phyloP scores from a whole-genome alignment of 345 rosid genomes.

The Laguncularia racemosa region DNA sequence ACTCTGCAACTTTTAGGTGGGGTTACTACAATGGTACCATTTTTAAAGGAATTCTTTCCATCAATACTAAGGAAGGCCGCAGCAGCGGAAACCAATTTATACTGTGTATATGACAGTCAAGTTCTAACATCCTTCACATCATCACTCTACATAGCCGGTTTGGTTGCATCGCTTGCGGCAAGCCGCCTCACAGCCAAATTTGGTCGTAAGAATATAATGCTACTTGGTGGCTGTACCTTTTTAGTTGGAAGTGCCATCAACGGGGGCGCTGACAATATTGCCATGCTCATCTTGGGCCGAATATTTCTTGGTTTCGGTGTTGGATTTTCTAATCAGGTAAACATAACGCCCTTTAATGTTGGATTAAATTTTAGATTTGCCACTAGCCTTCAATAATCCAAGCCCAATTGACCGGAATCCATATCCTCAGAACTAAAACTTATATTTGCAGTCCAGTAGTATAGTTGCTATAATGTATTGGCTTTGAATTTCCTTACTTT shows the following conservation, averaged over 20 bases:
- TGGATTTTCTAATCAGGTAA: conserved; percentile 47
- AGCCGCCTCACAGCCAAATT: conserved; percentile 27
- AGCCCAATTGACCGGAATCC: no score
- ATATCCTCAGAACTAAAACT: no score
- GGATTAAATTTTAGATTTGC: not conserved
- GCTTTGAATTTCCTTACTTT: no score
- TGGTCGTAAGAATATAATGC: conserved; percentile 37
- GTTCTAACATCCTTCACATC: conserved; percentile 43
- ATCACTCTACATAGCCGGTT: conserved; percentile 49
- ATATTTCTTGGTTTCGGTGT: conserved; percentile 44
- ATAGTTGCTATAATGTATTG: no score
- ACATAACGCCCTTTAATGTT: not conserved
- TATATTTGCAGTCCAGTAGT: no score
- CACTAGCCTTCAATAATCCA: no score
- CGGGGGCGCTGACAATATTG: conserved; percentile 26
- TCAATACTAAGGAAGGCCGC: conserved; percentile 25
- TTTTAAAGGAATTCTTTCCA: conserved; percentile 36
- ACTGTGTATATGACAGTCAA: conserved; percentile 41
- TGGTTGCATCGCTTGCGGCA: conserved; percentile 40
- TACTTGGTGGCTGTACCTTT: conserved; percentile 36
- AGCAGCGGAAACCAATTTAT: conserved; percentile 20
- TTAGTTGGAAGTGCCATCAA: conserved; percentile 38
- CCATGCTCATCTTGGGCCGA: conserved; percentile 47
- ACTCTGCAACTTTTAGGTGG: conserved; percentile 19
- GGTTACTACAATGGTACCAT: conserved; percentile 47